Conservation (phyloP, 176 grass and related monocot genomes). For the Phragmites australis region DNA sequence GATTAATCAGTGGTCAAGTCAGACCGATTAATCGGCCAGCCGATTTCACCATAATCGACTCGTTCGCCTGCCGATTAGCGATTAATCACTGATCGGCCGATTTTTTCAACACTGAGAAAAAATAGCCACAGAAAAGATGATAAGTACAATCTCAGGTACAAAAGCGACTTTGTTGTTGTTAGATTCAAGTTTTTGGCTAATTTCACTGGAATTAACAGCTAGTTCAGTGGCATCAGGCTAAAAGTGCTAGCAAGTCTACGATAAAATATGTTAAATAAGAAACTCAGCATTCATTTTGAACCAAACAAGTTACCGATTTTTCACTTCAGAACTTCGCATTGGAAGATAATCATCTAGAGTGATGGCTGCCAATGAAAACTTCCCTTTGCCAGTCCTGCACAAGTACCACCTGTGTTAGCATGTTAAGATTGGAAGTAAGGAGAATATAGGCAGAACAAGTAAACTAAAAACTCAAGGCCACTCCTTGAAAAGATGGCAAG, state of each 20-base stretch:
- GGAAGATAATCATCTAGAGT: constrained; percentile 76
- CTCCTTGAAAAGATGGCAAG: neutral
- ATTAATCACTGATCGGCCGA: no score
- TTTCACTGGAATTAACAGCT: neutral
- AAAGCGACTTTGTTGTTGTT: neutral
- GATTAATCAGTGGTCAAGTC: no score
- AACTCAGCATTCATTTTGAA: constrained; percentile 1
- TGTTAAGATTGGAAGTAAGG: neutral
- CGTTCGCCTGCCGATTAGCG: no score
- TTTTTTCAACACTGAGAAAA: no score
- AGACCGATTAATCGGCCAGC: no score
- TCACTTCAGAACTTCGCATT: constrained; percentile 91
- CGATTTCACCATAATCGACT: no score
- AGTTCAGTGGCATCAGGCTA: neutral
- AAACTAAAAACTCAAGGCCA: neutral
- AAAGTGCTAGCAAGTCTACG: neutral
- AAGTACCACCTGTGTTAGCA: constrained; percentile 19
- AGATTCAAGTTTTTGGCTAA: neutral
- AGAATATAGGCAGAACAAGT: neutral
- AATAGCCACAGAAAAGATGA: neutral
- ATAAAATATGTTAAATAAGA: constrained; percentile 9
- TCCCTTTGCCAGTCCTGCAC: constrained; percentile 64
- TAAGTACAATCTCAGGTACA: neutral
- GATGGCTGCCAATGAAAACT: constrained; percentile 42
- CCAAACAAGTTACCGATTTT: constrained; percentile 58